phyloP scores from a whole-genome alignment of 495 filamentous ascomycete genomes.

The Trichoderma gamsii region DNA sequence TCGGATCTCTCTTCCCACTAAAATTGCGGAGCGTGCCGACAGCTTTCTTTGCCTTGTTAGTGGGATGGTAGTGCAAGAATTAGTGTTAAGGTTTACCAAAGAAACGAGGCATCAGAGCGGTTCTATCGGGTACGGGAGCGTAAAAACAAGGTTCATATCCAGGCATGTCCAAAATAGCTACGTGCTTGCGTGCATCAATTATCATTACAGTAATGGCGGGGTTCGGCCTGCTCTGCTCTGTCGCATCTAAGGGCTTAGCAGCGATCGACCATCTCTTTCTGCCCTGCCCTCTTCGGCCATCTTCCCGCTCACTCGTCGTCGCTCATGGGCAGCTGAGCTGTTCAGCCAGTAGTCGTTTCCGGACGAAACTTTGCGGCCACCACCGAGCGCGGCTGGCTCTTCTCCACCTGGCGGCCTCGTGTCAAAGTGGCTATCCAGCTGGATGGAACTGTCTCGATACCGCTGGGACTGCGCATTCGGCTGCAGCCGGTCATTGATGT shows the following conservation, averaged over 20 bases:
- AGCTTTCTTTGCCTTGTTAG: background rate
- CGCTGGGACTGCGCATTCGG: conserved; percentile 34
- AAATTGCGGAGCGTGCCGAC: conserved; percentile 5
- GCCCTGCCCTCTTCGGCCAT: conserved; percentile 77
- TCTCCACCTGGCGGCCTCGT: conserved; percentile 47
- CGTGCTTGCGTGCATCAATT: background rate
- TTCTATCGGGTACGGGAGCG: too few species aligned
- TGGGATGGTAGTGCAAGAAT: background rate
- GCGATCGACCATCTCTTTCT: background rate
- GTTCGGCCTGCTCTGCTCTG: background rate
- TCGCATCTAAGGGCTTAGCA: background rate
- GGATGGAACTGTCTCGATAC: conserved; percentile 38
- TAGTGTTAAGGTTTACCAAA: too few species aligned
- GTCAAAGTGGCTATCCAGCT: conserved; percentile 50
- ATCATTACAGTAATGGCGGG: background rate
- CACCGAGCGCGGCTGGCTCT: conserved; percentile 40
- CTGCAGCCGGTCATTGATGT: conserved; percentile 23
- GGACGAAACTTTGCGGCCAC: conserved; percentile 41
- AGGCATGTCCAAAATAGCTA: background rate
- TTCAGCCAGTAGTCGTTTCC: conserved; percentile 52
- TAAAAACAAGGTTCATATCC: too few species aligned
- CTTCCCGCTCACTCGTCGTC: conserved; percentile 75
- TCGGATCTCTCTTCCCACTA: background rate
- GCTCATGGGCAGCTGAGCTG: conserved; percentile 20
- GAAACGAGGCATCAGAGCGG: too few species aligned